A percentile compares a stretch with the other conserved stretches of the same genome.
These are phyloP conservation scores for Botryotinia narcissicola DNA, from an alignment of 2,329 filamentous ascomycete genomes.

Conservation along the genomic window DNA sequence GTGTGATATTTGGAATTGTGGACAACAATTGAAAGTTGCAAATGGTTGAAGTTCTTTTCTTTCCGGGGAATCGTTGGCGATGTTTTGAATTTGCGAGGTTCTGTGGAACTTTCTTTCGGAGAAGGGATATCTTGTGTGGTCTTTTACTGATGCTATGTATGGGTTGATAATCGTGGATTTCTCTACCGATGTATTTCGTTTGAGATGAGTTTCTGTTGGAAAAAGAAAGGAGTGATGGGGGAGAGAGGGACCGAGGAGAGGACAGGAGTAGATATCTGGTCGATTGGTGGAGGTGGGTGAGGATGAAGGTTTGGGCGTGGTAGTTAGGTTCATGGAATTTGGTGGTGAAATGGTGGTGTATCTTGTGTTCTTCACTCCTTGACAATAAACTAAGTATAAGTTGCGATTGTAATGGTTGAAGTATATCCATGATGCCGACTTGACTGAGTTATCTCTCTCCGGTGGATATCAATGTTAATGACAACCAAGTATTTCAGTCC, in stretches of 20 bases:
- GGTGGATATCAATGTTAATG: background rate
- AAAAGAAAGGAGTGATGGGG: fast-evolving
- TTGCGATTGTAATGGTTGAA: background rate
- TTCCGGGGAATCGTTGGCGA: too few relatives aligned
- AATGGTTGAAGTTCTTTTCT: too few relatives aligned
- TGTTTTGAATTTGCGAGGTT: too few relatives aligned
- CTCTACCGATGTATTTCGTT: background rate
- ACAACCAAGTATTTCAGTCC: background rate
- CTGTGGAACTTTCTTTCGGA: too few relatives aligned
- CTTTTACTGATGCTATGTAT: too few relatives aligned
- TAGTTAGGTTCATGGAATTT: background rate
- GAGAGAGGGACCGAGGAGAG: too few relatives aligned
- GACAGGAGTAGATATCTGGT: fast-evolving
- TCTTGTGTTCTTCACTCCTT: background rate
- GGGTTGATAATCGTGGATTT: too few relatives aligned
- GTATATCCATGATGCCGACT: background rate
- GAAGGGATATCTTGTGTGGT: too few relatives aligned
- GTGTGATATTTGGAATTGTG: too few relatives aligned
- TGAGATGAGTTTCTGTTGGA: background rate
- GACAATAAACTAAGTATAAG: background rate
- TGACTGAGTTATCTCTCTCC: background rate
- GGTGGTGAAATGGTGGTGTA: background rate
- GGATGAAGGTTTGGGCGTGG: background rate
- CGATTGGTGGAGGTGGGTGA: background rate
- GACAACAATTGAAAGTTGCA: too few relatives aligned